Percentiles rank a stretch among this genome's conserved stretches.
phyloP scores from a whole-genome alignment of 371 early-diverging fungal species.

The Smittium culicis region DNA sequence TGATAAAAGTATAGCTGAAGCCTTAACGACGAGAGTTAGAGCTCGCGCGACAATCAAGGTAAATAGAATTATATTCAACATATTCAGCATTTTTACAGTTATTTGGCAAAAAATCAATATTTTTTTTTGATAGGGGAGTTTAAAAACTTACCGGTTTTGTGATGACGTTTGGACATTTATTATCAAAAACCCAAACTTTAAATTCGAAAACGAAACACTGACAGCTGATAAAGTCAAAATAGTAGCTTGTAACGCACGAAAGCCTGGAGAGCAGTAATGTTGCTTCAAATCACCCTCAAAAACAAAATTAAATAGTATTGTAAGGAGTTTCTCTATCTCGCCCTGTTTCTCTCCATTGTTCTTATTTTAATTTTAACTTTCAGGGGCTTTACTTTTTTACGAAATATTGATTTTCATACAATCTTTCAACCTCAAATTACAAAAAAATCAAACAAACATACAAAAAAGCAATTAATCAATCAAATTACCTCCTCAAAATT shows the following conservation, averaged over 20 bases:
- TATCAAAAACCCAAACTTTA: constrained; percentile 67
- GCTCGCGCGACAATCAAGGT: constrained; percentile 49
- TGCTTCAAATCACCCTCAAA: too few relatives aligned
- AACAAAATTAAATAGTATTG: too few relatives aligned
- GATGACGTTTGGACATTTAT: constrained; percentile 97
- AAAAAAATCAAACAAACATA: too few relatives aligned
- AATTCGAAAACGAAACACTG: constrained; percentile 67
- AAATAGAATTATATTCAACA: neutral
- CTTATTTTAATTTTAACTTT: too few relatives aligned
- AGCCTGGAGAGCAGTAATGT: constrained; percentile 33
- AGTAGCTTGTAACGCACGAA: constrained; percentile 68
- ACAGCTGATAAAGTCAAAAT: constrained; percentile 80
- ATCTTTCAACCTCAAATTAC: too few relatives aligned
- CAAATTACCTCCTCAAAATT: too few relatives aligned
- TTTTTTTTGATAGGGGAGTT: constrained; percentile 38
- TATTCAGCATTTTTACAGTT: too few relatives aligned
- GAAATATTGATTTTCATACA: too few relatives aligned
- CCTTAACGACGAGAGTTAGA: constrained; percentile 47
- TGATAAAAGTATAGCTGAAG: constrained; percentile 59
- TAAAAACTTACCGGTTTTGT: constrained; percentile 79
- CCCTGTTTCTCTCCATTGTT: too few relatives aligned
- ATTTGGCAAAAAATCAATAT: neutral
- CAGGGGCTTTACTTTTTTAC: too few relatives aligned
- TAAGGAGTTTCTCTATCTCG: too few relatives aligned
- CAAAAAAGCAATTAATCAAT: too few relatives aligned